Evolutionary conservation across 2,329 filamentous ascomycete species (phyloP).

Genomic region (Fusarium sterilihyphosum): DNA sequence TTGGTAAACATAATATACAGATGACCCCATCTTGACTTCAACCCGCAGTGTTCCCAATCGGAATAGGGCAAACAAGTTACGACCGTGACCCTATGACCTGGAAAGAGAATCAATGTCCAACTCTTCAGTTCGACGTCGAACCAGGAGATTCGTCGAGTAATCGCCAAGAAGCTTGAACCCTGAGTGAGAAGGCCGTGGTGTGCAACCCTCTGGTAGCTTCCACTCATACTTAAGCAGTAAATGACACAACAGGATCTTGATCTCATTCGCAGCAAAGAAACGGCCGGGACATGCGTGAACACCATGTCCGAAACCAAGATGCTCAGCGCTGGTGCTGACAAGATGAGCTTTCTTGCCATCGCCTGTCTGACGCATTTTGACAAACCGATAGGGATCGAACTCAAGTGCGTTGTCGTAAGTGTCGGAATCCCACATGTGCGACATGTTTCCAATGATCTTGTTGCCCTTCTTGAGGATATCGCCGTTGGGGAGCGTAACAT

Average conservation of each 20-base stretch:
- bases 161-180: not conserved
- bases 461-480: not conserved
- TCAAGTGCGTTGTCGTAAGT: slow-evolving; percentile 12
- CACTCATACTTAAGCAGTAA: slow-evolving; percentile 61
- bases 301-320: slow-evolving; percentile 64
- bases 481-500: not conserved
- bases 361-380: slow-evolving; percentile 50
- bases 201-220: not conserved
- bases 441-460: not conserved
- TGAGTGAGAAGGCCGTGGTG: fast-evolving
- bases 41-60: not conserved
- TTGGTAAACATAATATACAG: not conserved
- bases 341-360: slow-evolving; percentile 49
- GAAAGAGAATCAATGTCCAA: not conserved
- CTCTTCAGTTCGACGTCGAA: not conserved
- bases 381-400: slow-evolving; percentile 60
- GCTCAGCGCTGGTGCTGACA: slow-evolving; percentile 59
- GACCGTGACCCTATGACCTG: fast-evolving
- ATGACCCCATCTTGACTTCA: not conserved
- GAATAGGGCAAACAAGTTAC: too few species aligned
- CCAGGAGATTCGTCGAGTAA: not conserved
- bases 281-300: slow-evolving; percentile 63
- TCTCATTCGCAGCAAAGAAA: slow-evolving; percentile 63
- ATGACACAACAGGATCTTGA: slow-evolving; percentile 62
- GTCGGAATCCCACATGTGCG: not conserved